Evolutionary conservation across 2,329 filamentous ascomycete species (phyloP).

Genomic region (Trichoderma harzianum): DNA sequence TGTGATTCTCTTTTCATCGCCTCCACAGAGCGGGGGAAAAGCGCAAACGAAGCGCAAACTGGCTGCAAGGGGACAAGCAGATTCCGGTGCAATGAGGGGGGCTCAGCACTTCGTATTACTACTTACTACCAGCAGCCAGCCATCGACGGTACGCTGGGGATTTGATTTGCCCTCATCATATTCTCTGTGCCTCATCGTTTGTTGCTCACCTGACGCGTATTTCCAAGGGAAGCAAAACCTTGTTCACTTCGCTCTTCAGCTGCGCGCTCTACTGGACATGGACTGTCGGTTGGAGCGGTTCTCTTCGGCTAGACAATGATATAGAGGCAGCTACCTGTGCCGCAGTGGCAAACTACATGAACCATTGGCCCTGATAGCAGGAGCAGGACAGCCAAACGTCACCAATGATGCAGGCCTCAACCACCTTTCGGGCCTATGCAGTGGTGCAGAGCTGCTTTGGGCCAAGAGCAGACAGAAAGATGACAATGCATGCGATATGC

Average conservation of each 20-base stretch:
- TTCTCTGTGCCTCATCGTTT: neutral
- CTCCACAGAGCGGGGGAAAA: neutral
- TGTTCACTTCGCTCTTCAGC: slow-evolving; percentile 1
- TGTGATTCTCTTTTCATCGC: slow-evolving; percentile 9
- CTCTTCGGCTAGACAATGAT: neutral
- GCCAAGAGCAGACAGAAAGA: neutral
- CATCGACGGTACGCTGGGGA: neutral
- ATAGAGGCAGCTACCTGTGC: neutral
- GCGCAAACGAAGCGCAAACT: neutral
- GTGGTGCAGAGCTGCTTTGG: neutral
- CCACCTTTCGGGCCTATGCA: slow-evolving; percentile 1
- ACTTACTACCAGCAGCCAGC: neutral
- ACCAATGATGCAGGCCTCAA: neutral
- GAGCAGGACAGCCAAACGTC: neutral
- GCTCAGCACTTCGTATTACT: neutral
- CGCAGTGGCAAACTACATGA: slow-evolving; percentile 10
- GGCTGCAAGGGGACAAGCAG: neutral
- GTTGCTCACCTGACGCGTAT: neutral
- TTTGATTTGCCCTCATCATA: neutral
- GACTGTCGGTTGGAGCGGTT: neutral
- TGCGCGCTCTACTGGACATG: neutral
- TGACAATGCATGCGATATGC: neutral
- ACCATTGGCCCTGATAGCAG: neutral
- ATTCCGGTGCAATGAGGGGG: neutral
- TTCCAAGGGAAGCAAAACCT: neutral